Conservation (phyloP, 2,329 filamentous ascomycete genomes). For the Blastomyces parvus region DNA sequence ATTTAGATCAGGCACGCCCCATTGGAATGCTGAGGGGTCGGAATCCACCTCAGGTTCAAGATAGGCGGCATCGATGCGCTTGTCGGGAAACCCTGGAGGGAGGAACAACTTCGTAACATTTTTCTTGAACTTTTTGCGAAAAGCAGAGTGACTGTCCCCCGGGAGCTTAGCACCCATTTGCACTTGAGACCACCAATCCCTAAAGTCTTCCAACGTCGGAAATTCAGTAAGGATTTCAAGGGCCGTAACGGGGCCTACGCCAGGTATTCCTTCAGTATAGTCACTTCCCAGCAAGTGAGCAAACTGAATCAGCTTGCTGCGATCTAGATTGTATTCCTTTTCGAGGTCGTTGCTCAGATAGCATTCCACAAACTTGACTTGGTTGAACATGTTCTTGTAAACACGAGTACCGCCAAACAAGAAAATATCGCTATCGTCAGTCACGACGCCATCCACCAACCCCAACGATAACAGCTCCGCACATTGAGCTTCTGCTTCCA, state of each 20-base stretch:
- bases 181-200: conserved; percentile 75
- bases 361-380: conserved; percentile 95
- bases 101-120: conserved; percentile 81
- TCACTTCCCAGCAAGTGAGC: conserved; percentile 88
- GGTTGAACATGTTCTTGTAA: conserved; percentile 99
- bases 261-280: conserved; percentile 85
- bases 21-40: conserved; percentile 71
- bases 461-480: conserved; percentile 78
- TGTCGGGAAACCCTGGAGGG: conserved; percentile 66
- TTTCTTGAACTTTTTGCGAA: conserved; percentile 79
- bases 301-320: conserved; percentile 78
- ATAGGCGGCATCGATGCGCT: conserved; percentile 73
- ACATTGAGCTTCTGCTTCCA: conserved; percentile 98
- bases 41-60: conserved; percentile 75
- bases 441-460: conserved; percentile 93
- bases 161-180: conserved; percentile 56
- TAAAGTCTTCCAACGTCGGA: conserved; percentile 60
- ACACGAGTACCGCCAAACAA: conserved; percentile 91
- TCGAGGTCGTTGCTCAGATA: conserved; percentile 78
- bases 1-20: conserved; percentile 90
- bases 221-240: conserved; percentile 94
- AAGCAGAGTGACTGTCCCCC: conserved; percentile 51
- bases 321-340: conserved; percentile 75
- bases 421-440: conserved; percentile 93
- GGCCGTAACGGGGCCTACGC: conserved; percentile 87